Evolutionary conservation across 129 eudicot species (phyloP).

Genomic region (Centella asiatica): DNA sequence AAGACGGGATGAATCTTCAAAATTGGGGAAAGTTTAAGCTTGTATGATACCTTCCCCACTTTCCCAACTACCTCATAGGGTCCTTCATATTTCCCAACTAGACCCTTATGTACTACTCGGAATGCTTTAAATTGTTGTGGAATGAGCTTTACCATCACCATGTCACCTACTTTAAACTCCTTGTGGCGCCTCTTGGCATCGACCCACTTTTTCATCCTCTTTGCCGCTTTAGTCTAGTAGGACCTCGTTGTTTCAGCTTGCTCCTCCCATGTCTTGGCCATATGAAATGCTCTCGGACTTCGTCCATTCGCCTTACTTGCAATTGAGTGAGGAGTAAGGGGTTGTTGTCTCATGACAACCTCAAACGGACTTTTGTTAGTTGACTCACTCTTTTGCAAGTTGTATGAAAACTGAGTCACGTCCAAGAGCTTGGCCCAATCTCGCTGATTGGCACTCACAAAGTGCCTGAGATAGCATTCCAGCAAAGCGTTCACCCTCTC

Average conservation of each 20-base stretch:
- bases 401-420: neutral
- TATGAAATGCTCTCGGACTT: neutral
- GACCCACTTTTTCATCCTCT: slow-evolving; percentile 7
- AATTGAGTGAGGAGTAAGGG: neutral
- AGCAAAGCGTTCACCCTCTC: neutral
- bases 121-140: no score
- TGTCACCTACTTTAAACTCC: no score
- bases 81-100: no score
- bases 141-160: no score
- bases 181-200: neutral
- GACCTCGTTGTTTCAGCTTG: neutral
- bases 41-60: no score
- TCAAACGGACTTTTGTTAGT: neutral
- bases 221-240: neutral
- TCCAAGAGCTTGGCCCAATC: neutral
- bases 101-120: no score
- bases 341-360: neutral
- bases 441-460: neutral
- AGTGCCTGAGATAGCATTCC: neutral
- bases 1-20: no score
- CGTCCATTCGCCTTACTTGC: neutral
- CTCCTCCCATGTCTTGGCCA: neutral
- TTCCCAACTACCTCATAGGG: no score
- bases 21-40: neutral
- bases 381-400: neutral